Conservation (phyloP, 768 basidiomycete genomes). For the Fistulinella prunicolor region DNA sequence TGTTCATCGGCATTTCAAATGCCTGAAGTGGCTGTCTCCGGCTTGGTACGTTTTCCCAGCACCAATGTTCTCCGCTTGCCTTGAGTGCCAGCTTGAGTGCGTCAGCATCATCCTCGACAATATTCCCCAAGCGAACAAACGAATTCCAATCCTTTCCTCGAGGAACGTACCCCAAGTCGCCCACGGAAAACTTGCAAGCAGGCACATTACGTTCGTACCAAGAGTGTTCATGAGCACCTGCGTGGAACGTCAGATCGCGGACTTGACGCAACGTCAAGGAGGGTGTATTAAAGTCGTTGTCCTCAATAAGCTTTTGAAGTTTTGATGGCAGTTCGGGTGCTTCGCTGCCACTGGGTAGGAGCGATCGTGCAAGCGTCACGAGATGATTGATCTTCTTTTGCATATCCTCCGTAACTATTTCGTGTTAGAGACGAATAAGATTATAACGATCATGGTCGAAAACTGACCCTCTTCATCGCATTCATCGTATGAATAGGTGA, state of each 20-base stretch:
- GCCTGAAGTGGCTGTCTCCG: constrained; percentile 32
- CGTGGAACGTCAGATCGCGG: constrained; percentile 36
- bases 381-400: constrained; percentile 42
- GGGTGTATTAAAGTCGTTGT: constrained; percentile 27
- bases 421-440: not conserved
- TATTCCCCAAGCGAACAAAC: constrained; percentile 40
- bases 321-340: constrained; percentile 30
- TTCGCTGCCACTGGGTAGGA: constrained; percentile 38
- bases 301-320: constrained; percentile 35
- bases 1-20: constrained; percentile 31
- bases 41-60: constrained; percentile 35
- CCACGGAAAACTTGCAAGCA: constrained; percentile 39
- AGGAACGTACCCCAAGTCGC: constrained; percentile 46
- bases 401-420: constrained; percentile 32
- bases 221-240: constrained; percentile 35
- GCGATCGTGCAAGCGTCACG: constrained; percentile 35
- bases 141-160: constrained; percentile 33
- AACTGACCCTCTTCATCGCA: constrained; percentile 23
- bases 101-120: constrained; percentile 31
- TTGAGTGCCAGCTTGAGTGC: constrained; percentile 21
- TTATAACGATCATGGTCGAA: too few species aligned
- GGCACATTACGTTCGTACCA: constrained; percentile 43
- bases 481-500: constrained; percentile 25
- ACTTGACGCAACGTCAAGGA: constrained; percentile 36
- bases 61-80: constrained; percentile 35